Base-by-base conservation (phyloP, 208 protist species). In the Phytomonas sp. region DNA sequence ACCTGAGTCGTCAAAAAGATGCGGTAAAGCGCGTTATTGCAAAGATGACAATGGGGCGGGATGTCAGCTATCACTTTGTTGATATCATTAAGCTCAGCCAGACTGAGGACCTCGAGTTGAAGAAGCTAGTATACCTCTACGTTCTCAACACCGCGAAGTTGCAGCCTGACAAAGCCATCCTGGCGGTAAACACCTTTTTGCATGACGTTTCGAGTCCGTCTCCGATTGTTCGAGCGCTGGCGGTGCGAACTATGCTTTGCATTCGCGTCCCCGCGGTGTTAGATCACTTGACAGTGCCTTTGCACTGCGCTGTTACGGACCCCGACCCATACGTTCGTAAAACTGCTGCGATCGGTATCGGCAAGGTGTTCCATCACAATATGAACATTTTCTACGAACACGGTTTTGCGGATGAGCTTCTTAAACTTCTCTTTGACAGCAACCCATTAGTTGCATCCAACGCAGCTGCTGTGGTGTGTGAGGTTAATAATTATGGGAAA, bases 71-170 rank as follows among this genome's bases (percentile, higher is more conserved):
- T 63, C 87, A 97, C 33, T 99, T 99, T 67, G 80, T 98, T 13
- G 96, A 99, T 68, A 97, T 99, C 0, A 82, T 99, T 23, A 99
- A 99, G 74, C 97, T 97, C 63, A 98, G 99, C 63, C 95, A 98
- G 69, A 99, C 98, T 3, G 82, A 84, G 30, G 98, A 99, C 80
- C 76, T 99, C 7, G 98, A 99, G 78, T 76, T 99, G 2, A 99
- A 99, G 86, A 99, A 99, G 83, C 91, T 99, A 0, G 98, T 99
- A 0, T 99, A 99, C 77, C 87, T 99, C n/a, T 99, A 99, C 74
- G 82, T 99, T 11, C 99, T 99, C 70, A 99, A 98, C 84, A 99
- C 99, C 64, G 98, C 98, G 7, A 98, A 99, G 74, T 89, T 94
- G 66, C 94, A 99, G 73, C 98, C 98, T 32, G 98, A 99, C 53